A percentile compares a stretch with the other conserved stretches of the same genome.
Evolutionary conservation across 2,329 filamentous ascomycete species (phyloP).

Genomic region (Venturia nashicola): DNA sequence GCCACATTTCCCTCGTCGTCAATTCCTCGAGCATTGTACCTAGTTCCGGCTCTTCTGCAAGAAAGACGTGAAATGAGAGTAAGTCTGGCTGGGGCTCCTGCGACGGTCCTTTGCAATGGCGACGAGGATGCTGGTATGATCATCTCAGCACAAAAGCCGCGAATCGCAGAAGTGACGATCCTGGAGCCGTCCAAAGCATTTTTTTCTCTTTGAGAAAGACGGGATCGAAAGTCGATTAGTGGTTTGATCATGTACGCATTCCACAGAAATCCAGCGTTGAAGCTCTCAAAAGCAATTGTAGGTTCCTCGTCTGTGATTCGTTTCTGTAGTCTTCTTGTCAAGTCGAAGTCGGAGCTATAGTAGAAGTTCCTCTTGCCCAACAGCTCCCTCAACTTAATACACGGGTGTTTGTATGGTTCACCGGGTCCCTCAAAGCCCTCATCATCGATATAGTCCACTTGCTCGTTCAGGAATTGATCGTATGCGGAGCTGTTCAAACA

Average conservation of each 20-base stretch:
- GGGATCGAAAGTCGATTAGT: conserved; percentile 75
- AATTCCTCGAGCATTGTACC: conserved; percentile 94
- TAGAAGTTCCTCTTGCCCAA: conserved; percentile 92
- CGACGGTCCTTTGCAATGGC: conserved; percentile 49
- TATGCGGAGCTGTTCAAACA: conserved; percentile 80
- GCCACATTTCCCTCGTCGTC: conserved; percentile 96
- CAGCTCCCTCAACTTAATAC: conserved; percentile 80
- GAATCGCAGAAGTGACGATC: conserved; percentile 85
- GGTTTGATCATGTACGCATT: conserved; percentile 98
- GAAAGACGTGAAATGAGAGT: conserved; percentile 88
- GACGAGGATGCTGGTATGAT: conserved; percentile 67
- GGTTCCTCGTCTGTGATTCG: conserved; percentile 54
- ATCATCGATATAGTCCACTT: conserved; percentile 39
- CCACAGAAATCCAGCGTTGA: conserved; percentile 90
- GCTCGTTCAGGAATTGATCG: conserved; percentile 57
- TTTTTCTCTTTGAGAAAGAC: conserved; percentile 63
- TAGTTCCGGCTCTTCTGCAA: conserved; percentile 78
- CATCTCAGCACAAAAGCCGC: conserved; percentile 81
- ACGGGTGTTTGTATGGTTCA: conserved; percentile 75
- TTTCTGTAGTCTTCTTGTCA: conserved; percentile 87
- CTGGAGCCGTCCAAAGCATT: conserved; percentile 72
- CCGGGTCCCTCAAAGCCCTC: conserved; percentile 43
- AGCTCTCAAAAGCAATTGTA: conserved; percentile 80
- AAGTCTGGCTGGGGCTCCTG: conserved; percentile 68
- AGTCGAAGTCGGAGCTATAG: conserved; percentile 95